Conservation (phyloP, 2,329 filamentous ascomycete genomes). For the Nannizzia gypsea region DNA sequence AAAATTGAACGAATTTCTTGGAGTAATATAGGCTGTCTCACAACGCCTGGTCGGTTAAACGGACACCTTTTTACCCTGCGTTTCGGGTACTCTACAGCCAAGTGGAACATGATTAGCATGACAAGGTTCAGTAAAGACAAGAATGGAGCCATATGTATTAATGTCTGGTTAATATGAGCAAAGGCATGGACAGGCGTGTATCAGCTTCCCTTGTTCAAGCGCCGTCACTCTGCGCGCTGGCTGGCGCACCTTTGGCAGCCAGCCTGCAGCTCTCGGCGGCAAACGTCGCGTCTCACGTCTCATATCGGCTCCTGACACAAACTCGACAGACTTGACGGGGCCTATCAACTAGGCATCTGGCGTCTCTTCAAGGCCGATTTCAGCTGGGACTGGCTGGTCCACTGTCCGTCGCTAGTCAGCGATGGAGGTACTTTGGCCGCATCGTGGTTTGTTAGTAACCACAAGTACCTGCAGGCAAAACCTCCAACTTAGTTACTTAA, state of each 20-base stretch:
- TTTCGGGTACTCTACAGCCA: no score
- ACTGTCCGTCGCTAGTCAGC: neutral
- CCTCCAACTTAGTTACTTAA: neutral
- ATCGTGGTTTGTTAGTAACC: neutral
- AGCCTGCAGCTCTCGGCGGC: neutral
- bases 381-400: neutral
- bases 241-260: neutral
- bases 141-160: no score
- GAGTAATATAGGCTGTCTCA: no score
- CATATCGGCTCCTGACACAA: neutral
- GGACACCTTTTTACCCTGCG: neutral
- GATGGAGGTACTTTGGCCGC: neutral
- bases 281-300: neutral
- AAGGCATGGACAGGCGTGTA: no score
- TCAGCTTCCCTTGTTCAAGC: no score
- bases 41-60: neutral
- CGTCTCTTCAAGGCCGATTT: neutral
- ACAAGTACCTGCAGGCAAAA: neutral
- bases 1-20: no score
- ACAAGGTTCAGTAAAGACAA: no score
- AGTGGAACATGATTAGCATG: no score
- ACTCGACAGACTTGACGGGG: neutral
- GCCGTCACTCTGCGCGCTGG: no score
- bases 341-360: no score
- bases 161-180: no score